phyloP scores from a whole-genome alignment of 73 alveolate genomes.

The Paramecium sonneborni region DNA sequence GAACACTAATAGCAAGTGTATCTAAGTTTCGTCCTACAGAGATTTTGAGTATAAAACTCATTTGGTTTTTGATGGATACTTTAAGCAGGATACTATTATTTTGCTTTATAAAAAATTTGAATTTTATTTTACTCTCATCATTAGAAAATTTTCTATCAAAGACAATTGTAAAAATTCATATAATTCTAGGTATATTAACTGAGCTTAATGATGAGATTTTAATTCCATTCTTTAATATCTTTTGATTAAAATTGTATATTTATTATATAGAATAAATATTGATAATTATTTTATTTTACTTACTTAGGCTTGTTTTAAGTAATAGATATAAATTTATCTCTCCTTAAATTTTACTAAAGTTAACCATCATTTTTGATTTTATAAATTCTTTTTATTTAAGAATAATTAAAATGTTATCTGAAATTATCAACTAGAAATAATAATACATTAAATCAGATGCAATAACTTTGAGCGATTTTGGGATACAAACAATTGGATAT shows the following conservation, averaged over 20 bases:
- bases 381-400: background rate
- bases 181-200: background rate
- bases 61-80: background rate
- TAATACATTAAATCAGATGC: background rate
- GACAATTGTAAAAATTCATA: background rate
- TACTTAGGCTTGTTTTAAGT: too few relatives aligned
- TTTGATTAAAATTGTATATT: too few relatives aligned
- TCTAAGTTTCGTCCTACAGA: background rate
- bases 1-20: background rate
- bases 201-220: background rate
- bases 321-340: too few relatives aligned
- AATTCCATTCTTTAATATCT: background rate
- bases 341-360: too few relatives aligned
- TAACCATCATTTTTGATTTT: too few relatives aligned
- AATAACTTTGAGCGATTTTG: background rate
- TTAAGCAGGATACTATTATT: background rate
- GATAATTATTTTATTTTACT: too few relatives aligned
- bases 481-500: background rate
- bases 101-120: background rate
- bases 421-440: slow-evolving; percentile 3
- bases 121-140: background rate
- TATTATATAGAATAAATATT: too few relatives aligned
- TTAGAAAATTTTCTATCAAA: background rate
- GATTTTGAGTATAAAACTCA: background rate
- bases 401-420: slow-evolving; percentile 12